Evolutionary conservation across 169 alveolate genomes (phyloP).

Genomic region (Plasmodium sp.): DNA sequence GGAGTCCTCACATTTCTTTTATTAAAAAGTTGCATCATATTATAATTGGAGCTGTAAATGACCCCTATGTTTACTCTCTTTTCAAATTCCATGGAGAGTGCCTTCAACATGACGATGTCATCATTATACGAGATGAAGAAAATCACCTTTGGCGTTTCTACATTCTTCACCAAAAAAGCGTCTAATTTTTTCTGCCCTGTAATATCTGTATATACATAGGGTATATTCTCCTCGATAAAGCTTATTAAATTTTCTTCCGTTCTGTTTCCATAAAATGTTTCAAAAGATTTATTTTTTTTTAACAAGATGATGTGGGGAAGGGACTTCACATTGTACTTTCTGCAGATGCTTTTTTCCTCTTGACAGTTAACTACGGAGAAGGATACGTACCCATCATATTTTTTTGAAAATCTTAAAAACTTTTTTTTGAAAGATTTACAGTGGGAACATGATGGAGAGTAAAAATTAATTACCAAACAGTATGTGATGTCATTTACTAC

Average conservation of each 20-base stretch:
- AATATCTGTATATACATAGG: constrained; percentile 50
- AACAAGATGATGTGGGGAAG: constrained; percentile 81
- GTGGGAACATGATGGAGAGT: constrained; percentile 84
- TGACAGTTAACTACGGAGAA: constrained; percentile 80
- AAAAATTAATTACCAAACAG: constrained; percentile 80
- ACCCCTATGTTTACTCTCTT: constrained; percentile 77
- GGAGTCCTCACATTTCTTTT: constrained; percentile 61
- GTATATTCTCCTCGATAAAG: constrained; percentile 66
- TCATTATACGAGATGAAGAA: constrained; percentile 77
- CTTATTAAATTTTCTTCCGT: constrained; percentile 56
- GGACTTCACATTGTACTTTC: constrained; percentile 39
- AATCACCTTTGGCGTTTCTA: constrained; percentile 74
- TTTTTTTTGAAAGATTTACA: constrained; percentile 76
- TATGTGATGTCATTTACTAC: constrained; percentile 69
- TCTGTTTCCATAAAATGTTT: constrained; percentile 63
- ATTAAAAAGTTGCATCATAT: constrained; percentile 67
- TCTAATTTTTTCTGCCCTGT: constrained; percentile 30
- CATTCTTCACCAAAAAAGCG: constrained; percentile 51
- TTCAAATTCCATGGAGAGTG: constrained; percentile 77
- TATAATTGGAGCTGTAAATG: constrained; percentile 76
- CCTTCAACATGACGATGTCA: constrained; percentile 77
- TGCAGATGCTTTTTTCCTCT: constrained; percentile 74
- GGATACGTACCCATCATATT: constrained; percentile 81
- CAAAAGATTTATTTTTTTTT: constrained; percentile 51
- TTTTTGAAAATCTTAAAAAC: constrained; percentile 77